These are phyloP conservation scores for Casuarina cunninghamiana DNA, from an alignment of 306 rosid genomes.

Conservation along the genomic window DNA sequence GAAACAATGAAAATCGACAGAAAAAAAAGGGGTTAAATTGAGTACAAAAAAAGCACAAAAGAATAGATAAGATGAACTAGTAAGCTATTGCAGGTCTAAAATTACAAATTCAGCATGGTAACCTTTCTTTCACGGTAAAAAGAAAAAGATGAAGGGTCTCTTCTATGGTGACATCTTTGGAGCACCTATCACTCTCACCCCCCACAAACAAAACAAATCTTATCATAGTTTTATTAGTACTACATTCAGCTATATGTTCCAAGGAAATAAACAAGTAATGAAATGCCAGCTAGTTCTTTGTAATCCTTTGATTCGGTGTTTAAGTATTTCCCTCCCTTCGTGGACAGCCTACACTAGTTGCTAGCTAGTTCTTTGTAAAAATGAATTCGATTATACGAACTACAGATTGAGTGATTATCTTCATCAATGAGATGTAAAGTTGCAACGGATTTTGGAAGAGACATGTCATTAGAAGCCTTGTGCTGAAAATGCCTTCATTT, in stretches of 20 bases:
- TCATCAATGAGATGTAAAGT: not conserved
- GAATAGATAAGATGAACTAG: not conserved
- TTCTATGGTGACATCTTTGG: no score
- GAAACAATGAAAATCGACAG: not conserved
- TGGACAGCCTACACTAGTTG: not conserved
- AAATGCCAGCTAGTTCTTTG: not conserved
- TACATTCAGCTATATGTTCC: not conserved
- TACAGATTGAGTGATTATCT: not conserved
- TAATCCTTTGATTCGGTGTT: not conserved
- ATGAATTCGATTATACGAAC: not conserved
- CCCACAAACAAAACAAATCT: not conserved
- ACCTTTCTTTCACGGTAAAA: not conserved
- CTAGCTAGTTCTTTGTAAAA: not conserved
- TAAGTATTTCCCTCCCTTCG: not conserved
- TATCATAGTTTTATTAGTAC: not conserved
- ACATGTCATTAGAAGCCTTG: not conserved
- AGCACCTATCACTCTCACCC: not conserved
- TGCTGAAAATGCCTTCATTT: not conserved
- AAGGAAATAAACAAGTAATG: not conserved
- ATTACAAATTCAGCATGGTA: not conserved
- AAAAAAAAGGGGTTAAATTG: not conserved
- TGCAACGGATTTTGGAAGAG: not conserved
- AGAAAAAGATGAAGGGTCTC: not conserved
- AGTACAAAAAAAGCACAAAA: not conserved
- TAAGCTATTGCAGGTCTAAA: not conserved